Evolutionary conservation across 73 alveolate species (phyloP).

Genomic region (Stentor coeruleus): DNA sequence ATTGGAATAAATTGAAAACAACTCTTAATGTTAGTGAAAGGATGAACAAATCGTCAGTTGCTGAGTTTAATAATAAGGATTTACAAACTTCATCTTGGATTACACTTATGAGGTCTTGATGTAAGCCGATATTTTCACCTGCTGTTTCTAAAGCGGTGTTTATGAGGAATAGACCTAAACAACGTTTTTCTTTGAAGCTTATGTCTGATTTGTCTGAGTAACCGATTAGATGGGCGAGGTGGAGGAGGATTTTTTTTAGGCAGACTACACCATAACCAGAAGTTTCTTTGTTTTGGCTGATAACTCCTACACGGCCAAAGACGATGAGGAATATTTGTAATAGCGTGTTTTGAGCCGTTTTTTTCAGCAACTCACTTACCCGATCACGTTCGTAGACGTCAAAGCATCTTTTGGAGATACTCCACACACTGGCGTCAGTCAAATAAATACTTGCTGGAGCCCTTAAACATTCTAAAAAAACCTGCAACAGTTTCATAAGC

Average conservation of each 20-base stretch:
- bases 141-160: conserved; percentile 22
- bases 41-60: conserved; percentile 19
- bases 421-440: conserved; percentile 29
- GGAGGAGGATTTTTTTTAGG: not conserved
- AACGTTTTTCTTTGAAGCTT: conserved; percentile 8
- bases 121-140: not conserved
- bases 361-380: conserved; percentile 13
- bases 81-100: conserved; percentile 23
- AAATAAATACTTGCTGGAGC: conserved; percentile 17
- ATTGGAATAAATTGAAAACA: conserved; percentile 16
- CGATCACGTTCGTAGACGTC: conserved; percentile 13
- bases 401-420: conserved; percentile 21
- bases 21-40: conserved; percentile 18
- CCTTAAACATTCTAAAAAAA: conserved; percentile 14
- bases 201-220: not conserved
- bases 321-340: not conserved
- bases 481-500: conserved; percentile 22
- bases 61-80: not conserved
- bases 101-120: not conserved
- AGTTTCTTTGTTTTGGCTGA: not conserved
- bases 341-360: conserved; percentile 19
- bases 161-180: conserved; percentile 9
- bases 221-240: conserved; percentile 15
- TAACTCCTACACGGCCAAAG: not conserved
- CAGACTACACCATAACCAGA: conserved; percentile 14